Conservation (phyloP, 163 green algal genomes). For the Chloromonas sp. region DNA sequence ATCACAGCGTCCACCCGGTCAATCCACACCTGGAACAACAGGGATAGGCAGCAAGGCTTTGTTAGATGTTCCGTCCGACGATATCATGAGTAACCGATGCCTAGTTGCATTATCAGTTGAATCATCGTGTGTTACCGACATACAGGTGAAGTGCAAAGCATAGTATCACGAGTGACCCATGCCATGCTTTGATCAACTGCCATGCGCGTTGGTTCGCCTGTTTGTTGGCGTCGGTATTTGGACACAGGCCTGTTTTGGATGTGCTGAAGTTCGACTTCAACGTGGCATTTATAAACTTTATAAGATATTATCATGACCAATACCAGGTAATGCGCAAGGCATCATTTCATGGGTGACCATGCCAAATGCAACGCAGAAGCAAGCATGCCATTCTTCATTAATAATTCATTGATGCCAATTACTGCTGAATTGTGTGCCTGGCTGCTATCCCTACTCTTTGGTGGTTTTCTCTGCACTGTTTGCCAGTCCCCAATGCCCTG, state of each 20-base stretch:
- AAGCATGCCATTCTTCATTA: too few relatives aligned
- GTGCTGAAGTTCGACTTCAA: neutral
- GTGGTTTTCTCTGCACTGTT: neutral
- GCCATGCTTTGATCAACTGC: neutral
- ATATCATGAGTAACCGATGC: neutral
- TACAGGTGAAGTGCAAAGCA: too few relatives aligned
- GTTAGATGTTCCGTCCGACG: neutral
- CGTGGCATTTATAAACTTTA: too few relatives aligned
- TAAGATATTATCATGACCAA: too few relatives aligned
- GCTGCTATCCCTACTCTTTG: neutral
- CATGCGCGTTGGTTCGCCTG: neutral
- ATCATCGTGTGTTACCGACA: too few relatives aligned
- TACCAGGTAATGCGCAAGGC: too few relatives aligned
- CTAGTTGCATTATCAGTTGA: too few relatives aligned
- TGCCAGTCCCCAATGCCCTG: too few relatives aligned
- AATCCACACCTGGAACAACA: slow-evolving; percentile 17
- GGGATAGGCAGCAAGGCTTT: neutral
- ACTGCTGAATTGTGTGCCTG: too few relatives aligned
- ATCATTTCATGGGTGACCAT: too few relatives aligned
- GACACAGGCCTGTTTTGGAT: neutral
- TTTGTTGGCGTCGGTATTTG: neutral
- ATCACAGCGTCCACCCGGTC: slow-evolving; percentile 12
- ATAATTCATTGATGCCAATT: too few relatives aligned
- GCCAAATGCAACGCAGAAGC: too few relatives aligned
- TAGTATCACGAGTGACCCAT: neutral